Evolutionary conservation across 2,329 filamentous ascomycete genomes (phyloP), one percentile per base, ranked within the genome.

Genomic region (Pseudogymnoascus sp.): DNA sequence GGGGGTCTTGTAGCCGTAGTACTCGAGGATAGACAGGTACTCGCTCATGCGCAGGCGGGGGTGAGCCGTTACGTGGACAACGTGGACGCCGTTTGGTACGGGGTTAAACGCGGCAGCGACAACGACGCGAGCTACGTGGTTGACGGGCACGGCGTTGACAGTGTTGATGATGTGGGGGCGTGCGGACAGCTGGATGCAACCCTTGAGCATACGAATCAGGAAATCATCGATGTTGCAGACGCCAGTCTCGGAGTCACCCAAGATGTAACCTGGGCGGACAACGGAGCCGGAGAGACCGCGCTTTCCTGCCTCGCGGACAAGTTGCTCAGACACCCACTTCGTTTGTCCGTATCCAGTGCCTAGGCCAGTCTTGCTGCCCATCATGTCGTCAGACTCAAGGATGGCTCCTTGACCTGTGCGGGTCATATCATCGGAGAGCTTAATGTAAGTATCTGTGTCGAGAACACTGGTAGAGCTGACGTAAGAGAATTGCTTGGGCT

Each of bases 281-380:
- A 96, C 85, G 21, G 87, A 83, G 14, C 91, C 93, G 14, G 78
- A 79, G 1, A 97, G 83, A 11, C 93, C 93, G 64, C 90, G 84
- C 64, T 80, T 80, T 61, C 92, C 91, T 25, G 93, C 93, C 74
- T 91, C 89, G 23, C 90, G 84, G 21, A 92, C 84, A 60, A 97
- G 81, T 61, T 84, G 78, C 70, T 87, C 84, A 6, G 79, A 78
- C 39, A 80, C 90, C 92, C 92, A 97, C 78, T 98, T 97, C 68
- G 85, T 86, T 75, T 97, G 93, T 2, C 93, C 93, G 71, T 97
- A 97, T 4, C 93, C 93, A 0, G 90, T 96, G 41, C 86, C 86
- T 1, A 97, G 85, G 34, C 90, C 90, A 62, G 80, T 86, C 41
- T 86, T 82, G 71, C 90, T 93, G 62, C 92, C 91, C 69, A 85